These are phyloP conservation scores for Phaseolus coccineus DNA, from an alignment of 331 rosid genomes.

Conservation along the genomic window DNA sequence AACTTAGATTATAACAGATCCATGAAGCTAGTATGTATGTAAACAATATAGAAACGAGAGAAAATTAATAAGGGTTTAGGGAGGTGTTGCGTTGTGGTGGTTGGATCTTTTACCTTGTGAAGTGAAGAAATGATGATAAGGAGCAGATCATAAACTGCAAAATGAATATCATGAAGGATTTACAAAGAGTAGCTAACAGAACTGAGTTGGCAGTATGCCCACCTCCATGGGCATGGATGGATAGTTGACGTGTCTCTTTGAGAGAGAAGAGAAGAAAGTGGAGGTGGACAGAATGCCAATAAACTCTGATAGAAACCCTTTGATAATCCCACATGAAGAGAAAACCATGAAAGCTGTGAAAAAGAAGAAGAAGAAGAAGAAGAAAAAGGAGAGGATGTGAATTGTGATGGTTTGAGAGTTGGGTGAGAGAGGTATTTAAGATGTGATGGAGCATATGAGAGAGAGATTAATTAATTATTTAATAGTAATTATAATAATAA, in stretches of 20 bases:
- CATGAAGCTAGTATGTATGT: neutral
- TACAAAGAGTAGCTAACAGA: constrained; percentile 85
- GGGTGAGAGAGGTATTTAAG: constrained; percentile 46
- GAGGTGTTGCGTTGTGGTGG: neutral
- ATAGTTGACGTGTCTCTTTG: neutral
- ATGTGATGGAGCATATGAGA: constrained; percentile 41
- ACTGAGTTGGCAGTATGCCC: constrained; percentile 93
- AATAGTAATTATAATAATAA: no score
- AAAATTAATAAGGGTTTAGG: neutral
- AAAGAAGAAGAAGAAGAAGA: neutral
- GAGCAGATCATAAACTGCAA: neutral
- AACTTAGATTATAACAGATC: neutral
- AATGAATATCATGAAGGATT: constrained; percentile 56
- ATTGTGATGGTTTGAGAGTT: neutral
- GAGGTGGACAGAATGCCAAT: constrained; percentile 99
- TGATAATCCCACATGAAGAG: constrained; percentile 64
- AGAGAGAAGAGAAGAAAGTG: neutral
- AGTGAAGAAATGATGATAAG: neutral
- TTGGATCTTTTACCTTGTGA: neutral
- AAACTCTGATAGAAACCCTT: constrained; percentile 79
- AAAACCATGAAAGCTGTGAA: neutral
- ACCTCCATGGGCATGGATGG: constrained; percentile 66
- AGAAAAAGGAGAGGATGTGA: neutral
- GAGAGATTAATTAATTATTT: neutral
- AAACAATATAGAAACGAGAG: neutral